phyloP scores from a whole-genome alignment of 2,329 filamentous ascomycete genomes.

The Monosporascus sp. region DNA sequence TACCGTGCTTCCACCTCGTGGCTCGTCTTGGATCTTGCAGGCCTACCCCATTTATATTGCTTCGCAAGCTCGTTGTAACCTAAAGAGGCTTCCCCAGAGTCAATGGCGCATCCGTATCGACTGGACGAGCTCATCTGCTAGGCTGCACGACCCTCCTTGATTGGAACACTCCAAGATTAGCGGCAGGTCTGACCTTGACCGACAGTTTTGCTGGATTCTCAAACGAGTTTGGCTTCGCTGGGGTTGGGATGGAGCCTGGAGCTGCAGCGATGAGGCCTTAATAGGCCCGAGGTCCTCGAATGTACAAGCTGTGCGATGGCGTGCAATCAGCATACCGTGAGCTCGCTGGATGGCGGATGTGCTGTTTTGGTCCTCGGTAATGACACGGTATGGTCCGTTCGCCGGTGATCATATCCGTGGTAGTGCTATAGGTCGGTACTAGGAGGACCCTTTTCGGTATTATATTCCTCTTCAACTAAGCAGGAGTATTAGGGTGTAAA shows the following conservation, averaged over 20 bases:
- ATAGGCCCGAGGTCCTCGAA: background rate
- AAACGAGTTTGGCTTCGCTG: slow-evolving; percentile 8
- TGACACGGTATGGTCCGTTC: too few species aligned
- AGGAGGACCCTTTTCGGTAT: too few species aligned
- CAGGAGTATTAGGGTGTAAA: too few species aligned
- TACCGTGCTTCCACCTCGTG: slow-evolving; percentile 28
- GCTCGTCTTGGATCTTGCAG: slow-evolving; percentile 20
- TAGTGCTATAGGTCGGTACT: too few species aligned
- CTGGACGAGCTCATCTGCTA: slow-evolving; percentile 30
- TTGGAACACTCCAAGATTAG: slow-evolving; percentile 1
- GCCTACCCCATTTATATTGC: slow-evolving; percentile 20
- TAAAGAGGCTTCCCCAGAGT: slow-evolving; percentile 4
- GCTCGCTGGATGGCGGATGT: slow-evolving; percentile 16
- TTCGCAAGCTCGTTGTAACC: slow-evolving; percentile 27
- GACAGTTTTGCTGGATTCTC: background rate
- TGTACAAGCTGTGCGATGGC: slow-evolving; percentile 9
- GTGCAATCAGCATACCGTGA: slow-evolving; percentile 20
- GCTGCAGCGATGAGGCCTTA: background rate
- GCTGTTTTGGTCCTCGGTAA: slow-evolving; percentile 6
- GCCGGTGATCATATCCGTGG: too few species aligned
- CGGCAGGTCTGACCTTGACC: background rate
- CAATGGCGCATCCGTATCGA: slow-evolving; percentile 26
- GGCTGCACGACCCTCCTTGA: slow-evolving; percentile 25
- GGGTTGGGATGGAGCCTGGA: slow-evolving; percentile 3
- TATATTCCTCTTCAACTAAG: too few species aligned